Conservation (phyloP, 2,329 filamentous ascomycete species). For the Aureobasidium vineae region DNA sequence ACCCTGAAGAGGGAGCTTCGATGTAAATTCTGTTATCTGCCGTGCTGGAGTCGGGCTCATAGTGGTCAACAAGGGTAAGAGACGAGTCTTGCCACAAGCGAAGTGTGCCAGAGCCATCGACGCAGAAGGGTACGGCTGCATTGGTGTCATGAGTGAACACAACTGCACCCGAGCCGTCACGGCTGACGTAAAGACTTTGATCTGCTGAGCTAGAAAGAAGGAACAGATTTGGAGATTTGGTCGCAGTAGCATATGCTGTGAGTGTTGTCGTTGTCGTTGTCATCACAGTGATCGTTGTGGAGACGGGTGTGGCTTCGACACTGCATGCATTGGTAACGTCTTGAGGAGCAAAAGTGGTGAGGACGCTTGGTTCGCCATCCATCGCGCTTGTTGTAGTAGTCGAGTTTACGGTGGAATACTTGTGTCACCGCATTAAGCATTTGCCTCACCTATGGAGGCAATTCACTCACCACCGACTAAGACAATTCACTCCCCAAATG, state of each 20-base stretch:
- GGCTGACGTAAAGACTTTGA: neutral
- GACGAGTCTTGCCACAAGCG: neutral
- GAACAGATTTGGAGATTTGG: neutral
- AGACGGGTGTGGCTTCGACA: neutral
- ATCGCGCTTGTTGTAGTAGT: neutral
- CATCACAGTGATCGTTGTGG: neutral
- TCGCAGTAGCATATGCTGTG: neutral
- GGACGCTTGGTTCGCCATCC: neutral
- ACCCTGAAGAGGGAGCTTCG: neutral
- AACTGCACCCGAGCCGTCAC: neutral
- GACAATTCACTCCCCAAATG: no score
- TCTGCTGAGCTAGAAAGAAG: neutral
- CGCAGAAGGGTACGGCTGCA: neutral
- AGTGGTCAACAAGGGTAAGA: neutral
- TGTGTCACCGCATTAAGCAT: no score
- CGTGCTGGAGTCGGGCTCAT: neutral
- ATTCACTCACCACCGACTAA: no score
- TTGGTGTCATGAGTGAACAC: neutral
- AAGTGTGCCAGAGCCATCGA: neutral
- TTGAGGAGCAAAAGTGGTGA: conserved; percentile 3
- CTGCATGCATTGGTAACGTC: conserved; percentile 21
- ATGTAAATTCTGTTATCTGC: conserved; percentile 16
- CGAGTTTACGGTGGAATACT: no score
- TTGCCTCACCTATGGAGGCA: no score
- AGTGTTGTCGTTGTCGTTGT: conserved; percentile 12